Conservation (phyloP, 1,284 basidiomycete genomes). For the Sanguinoderma infundibulare region DNA sequence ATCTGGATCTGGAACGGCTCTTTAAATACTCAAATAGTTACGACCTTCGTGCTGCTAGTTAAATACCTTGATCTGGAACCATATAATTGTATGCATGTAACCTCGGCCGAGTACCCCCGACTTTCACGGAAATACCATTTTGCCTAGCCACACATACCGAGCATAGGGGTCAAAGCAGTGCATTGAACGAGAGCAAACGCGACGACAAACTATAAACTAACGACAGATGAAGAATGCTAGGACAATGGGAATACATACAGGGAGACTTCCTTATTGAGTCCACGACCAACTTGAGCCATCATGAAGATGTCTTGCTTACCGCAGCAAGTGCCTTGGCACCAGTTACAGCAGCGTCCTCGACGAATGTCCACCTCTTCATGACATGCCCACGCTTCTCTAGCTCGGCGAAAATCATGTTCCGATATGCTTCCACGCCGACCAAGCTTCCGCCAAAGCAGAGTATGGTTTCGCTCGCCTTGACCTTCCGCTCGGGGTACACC, state of each 20-base stretch:
- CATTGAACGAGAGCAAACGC: background rate
- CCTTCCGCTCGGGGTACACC: constrained; percentile 39
- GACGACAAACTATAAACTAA: background rate
- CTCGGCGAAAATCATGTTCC: constrained; percentile 61
- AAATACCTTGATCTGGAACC: too few species aligned
- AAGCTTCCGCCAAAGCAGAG: constrained; percentile 79
- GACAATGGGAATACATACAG: background rate
- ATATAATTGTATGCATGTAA: too few species aligned
- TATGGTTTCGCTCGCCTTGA: constrained; percentile 59
- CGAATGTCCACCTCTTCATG: constrained; percentile 66
- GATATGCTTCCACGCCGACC: constrained; percentile 61
- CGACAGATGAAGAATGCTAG: background rate
- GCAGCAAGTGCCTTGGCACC: constrained; percentile 52
- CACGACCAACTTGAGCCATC: background rate
- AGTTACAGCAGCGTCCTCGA: constrained; percentile 66
- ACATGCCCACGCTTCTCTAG: constrained; percentile 59
- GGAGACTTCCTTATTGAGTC: background rate
- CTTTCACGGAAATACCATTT: too few species aligned
- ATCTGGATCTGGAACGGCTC: background rate
- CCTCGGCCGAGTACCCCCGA: too few species aligned
- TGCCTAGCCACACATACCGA: too few species aligned
- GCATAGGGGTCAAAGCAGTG: too few species aligned
- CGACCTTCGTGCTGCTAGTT: background rate
- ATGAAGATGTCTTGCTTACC: background rate
- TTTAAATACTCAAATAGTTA: background rate